Evolutionary conservation across 2,329 filamentous ascomycete species (phyloP).

Genomic region (Talaromyces marneffei): DNA sequence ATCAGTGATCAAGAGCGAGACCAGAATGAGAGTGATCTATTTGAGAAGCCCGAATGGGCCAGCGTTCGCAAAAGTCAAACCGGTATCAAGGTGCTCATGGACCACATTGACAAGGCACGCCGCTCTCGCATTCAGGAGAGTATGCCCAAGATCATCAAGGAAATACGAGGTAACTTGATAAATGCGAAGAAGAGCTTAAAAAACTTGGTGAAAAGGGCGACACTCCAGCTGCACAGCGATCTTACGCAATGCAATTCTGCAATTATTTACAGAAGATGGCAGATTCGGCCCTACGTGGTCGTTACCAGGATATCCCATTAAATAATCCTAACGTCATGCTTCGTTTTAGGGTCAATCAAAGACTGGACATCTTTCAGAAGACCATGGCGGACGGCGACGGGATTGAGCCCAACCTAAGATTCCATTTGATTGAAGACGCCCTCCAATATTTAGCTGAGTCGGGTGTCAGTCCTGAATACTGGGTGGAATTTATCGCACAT

Average conservation of each 20-base stretch:
- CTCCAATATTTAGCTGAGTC: background rate
- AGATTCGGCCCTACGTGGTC: slow-evolving; percentile 13
- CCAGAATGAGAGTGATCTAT: slow-evolving; percentile 6
- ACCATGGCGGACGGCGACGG: background rate
- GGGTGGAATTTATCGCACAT: background rate
- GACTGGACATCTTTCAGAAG: background rate
- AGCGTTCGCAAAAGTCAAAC: slow-evolving; percentile 8
- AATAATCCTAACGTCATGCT: slow-evolving; percentile 1
- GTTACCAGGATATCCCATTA: slow-evolving; percentile 16
- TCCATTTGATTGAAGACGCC: background rate
- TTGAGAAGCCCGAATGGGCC: slow-evolving; percentile 7
- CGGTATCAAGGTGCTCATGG: slow-evolving; percentile 16
- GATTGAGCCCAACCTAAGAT: background rate
- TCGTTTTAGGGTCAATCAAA: background rate
- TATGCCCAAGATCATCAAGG: slow-evolving; percentile 16
- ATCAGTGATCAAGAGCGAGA: slow-evolving; percentile 14
- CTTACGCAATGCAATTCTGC: slow-evolving; percentile 15
- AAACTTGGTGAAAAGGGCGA: slow-evolving; percentile 7
- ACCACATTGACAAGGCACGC: slow-evolving; percentile 17
- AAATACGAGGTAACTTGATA: slow-evolving; percentile 14
- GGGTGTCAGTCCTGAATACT: background rate
- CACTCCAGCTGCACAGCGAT: slow-evolving; percentile 7
- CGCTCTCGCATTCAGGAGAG: slow-evolving; percentile 15
- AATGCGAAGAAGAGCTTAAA: background rate
- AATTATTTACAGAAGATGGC: slow-evolving; percentile 17